Base-by-base conservation (phyloP, 225 moss, liverwort and hornwort species). In the Sphagnum tenellum region DNA sequence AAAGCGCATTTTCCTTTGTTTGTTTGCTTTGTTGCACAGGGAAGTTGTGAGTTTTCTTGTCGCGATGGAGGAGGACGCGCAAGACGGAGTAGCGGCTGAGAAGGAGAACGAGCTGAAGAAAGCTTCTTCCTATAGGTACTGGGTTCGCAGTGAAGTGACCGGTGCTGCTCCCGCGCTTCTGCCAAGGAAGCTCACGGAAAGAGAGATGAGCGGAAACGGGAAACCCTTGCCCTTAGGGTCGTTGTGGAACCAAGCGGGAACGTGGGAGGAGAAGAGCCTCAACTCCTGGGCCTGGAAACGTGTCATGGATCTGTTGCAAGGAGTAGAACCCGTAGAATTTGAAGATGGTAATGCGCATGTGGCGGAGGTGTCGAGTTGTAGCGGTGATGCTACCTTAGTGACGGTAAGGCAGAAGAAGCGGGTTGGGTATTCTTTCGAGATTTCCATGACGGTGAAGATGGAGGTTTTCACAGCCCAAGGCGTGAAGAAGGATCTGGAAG, bases 321-420 rank as follows among this genome's bases (percentile, higher is more conserved):
- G 71, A 2, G 74, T 78, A 49, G 88, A 88, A 57, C 74, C 82
- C 5, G 82, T 86, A 61, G 66, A 67, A 61, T 86, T 89, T 49
- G 89, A 88, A 44, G 75, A 84, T 52, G 81, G 86, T 68, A 83
- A 70, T 46, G 93, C 86, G 45, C 65, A 71, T 47, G 77, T 90
- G 14, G 56, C 73, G 60, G 90, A 94, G 70, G 75, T 94, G 7
- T 80, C 84, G 54, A 94, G 84, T 73, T 94, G 93, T 51, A 90
- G 86, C 46, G 93, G 93, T 63, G 93, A 94, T 47, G 93, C 90
- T 70, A 88, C 93, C 58, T 79, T 90, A 62, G 82, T 94, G 7
- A 90, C 90, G 4, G 93, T 90, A 75, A 81, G 93, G 67, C 88
- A 88, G 81, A 88, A 90, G 77, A 94, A 94, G 86, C 93, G 93